phyloP scores from a whole-genome alignment of 345 rosid species.

The Bruguiera gymnorhiza region DNA sequence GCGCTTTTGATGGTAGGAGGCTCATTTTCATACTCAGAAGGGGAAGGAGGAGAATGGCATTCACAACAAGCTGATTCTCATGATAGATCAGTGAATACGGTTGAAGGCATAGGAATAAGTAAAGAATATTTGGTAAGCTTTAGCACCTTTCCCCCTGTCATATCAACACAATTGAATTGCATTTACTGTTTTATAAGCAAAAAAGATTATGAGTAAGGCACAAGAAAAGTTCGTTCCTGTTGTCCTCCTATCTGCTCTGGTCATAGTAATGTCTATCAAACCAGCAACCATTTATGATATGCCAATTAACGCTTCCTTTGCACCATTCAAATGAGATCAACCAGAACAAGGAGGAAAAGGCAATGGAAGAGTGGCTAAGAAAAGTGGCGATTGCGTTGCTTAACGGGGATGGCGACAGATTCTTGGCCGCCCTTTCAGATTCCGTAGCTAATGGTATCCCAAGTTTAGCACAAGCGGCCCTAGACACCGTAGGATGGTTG shows the following conservation, averaged over 20 bases:
- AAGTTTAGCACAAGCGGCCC: conserved; percentile 43
- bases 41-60: conserved; percentile 42
- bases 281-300: not conserved
- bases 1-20: conserved; percentile 56
- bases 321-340: not conserved
- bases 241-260: no score
- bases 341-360: conserved; percentile 49
- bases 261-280: no score
- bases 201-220: not conserved
- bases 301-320: not conserved
- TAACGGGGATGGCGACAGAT: conserved; percentile 29
- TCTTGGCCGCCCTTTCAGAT: conserved; percentile 45
- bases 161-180: not conserved
- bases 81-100: conserved; percentile 21
- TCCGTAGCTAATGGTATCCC: conserved; percentile 49
- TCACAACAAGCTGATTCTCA: conserved; percentile 34
- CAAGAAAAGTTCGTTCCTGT: not conserved
- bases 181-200: not conserved
- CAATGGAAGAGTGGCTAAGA: conserved; percentile 42
- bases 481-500: conserved; percentile 53
- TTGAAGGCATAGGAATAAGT: conserved; percentile 13
- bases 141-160: not conserved
- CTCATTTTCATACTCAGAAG: conserved; percentile 32
- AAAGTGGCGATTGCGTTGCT: conserved; percentile 44
- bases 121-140: conserved; percentile 35